Conservation (phyloP, 2,329 filamentous ascomycete genomes). For the Penicillium sclerotiorum region DNA sequence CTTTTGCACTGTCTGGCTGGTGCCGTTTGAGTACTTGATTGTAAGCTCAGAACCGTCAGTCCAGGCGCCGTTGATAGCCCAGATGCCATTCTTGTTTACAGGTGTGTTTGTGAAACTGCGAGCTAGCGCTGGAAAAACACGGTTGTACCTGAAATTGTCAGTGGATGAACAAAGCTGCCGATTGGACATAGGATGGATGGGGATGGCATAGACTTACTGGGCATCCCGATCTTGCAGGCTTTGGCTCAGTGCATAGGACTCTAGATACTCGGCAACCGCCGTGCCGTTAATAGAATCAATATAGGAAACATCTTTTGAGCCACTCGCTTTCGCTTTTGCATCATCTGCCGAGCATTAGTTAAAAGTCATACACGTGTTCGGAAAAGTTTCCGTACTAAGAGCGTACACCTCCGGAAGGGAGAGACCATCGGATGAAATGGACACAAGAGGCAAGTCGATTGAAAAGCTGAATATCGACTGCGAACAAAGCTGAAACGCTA, state of each 20-base stretch:
- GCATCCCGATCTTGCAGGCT: conserved; percentile 60
- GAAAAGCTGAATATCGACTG: conserved; percentile 51
- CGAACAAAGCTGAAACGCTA: conserved; percentile 33
- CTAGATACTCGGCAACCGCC: conserved; percentile 50
- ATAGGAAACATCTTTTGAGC: conserved; percentile 47
- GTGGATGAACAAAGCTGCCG: background rate
- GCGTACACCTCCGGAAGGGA: conserved; percentile 60
- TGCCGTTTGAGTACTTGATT: conserved; percentile 25
- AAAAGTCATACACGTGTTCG: background rate
- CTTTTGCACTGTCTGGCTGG: conserved; percentile 18
- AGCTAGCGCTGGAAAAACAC: conserved; percentile 24
- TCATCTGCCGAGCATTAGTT: conserved; percentile 18
- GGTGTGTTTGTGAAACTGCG: conserved; percentile 24
- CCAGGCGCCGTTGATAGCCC: conserved; percentile 23
- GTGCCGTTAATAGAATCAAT: conserved; percentile 61
- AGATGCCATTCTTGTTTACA: conserved; percentile 19
- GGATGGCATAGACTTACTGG: conserved; percentile 41
- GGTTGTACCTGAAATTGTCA: conserved; percentile 25
- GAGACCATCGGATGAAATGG: conserved; percentile 62
- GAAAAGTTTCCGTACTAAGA: conserved; percentile 14
- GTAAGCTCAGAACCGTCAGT: conserved; percentile 20
- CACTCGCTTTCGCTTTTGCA: conserved; percentile 17
- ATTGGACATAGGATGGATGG: background rate
- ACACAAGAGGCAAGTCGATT: conserved; percentile 53
- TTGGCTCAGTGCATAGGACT: conserved; percentile 51